phyloP scores from a whole-genome alignment of 768 basidiomycete genomes.

The Russula griseocarnosa region DNA sequence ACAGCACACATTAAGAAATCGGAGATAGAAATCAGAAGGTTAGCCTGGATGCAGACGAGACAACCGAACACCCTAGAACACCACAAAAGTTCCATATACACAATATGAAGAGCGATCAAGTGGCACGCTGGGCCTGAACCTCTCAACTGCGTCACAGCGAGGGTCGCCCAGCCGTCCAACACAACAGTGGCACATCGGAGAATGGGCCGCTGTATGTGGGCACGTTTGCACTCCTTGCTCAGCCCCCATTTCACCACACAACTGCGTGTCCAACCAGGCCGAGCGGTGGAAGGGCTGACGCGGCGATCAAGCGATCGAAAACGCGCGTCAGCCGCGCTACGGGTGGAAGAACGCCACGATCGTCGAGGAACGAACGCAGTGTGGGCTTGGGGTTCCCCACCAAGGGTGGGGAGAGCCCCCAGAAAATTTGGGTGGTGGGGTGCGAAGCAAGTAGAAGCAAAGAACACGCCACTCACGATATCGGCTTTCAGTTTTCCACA shows the following conservation, averaged over 20 bases:
- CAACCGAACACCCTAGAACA: conserved; percentile 29
- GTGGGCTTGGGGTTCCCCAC: conserved; percentile 95
- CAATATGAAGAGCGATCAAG: conserved; percentile 53
- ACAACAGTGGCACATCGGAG: conserved; percentile 39
- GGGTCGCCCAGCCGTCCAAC: conserved; percentile 48
- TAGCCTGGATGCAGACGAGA: conserved; percentile 47
- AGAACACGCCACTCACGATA: conserved; percentile 80
- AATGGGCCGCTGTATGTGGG: conserved; percentile 32
- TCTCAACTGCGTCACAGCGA: conserved; percentile 71
- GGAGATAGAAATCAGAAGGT: conserved; percentile 48
- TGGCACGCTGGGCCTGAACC: conserved; percentile 54
- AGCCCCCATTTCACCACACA: conserved; percentile 96
- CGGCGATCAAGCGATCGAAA: conserved; percentile 95
- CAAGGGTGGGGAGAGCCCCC: conserved; percentile 90
- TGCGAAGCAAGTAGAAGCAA: conserved; percentile 87
- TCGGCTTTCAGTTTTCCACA: conserved; percentile 98
- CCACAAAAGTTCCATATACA: conserved; percentile 28
- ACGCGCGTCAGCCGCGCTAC: conserved; percentile 73
- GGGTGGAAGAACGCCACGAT: conserved; percentile 82
- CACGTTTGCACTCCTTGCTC: conserved; percentile 86
- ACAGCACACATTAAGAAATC: conserved; percentile 34
- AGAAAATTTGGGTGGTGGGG: conserved; percentile 95
- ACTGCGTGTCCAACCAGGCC: conserved; percentile 81
- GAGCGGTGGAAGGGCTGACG: conserved; percentile 63
- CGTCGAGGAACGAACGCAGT: conserved; percentile 70